Evolutionary conservation across 768 basidiomycete genomes (phyloP).

Genomic region (Mycena capillaripes): DNA sequence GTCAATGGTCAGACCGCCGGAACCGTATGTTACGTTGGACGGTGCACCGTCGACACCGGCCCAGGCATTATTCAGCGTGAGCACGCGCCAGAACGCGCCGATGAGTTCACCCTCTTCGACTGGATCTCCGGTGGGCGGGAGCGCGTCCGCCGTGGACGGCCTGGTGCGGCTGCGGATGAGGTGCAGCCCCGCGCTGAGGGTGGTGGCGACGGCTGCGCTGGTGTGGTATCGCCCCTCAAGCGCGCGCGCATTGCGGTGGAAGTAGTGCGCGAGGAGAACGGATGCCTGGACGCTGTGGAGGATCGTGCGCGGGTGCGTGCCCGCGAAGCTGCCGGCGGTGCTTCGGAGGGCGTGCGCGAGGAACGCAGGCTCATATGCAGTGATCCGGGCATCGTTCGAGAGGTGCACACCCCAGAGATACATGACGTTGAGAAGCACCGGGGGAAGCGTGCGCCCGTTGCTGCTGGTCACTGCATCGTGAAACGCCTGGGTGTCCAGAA

Average conservation of each 20-base stretch:
- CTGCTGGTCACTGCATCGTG: slow-evolving; percentile 41
- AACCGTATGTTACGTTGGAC: slow-evolving; percentile 49
- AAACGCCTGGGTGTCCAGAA: slow-evolving; percentile 59
- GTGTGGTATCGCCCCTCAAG: slow-evolving; percentile 60
- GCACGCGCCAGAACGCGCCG: slow-evolving; percentile 29
- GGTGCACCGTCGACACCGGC: slow-evolving; percentile 47
- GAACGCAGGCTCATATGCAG: slow-evolving; percentile 47
- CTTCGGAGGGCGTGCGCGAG: slow-evolving; percentile 51
- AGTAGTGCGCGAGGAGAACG: slow-evolving; percentile 59
- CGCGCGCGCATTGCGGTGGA: slow-evolving; percentile 55
- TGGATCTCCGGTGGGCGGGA: neutral
- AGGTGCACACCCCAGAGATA: slow-evolving; percentile 42
- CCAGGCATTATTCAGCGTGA: slow-evolving; percentile 50
- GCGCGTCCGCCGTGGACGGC: neutral
- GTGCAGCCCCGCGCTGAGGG: slow-evolving; percentile 45
- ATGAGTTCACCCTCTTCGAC: slow-evolving; percentile 24
- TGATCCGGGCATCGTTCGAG: slow-evolving; percentile 41
- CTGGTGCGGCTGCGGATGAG: slow-evolving; percentile 23
- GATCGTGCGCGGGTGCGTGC: slow-evolving; percentile 48
- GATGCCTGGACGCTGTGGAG: slow-evolving; percentile 54
- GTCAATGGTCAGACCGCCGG: slow-evolving; percentile 33
- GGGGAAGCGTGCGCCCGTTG: slow-evolving; percentile 30
- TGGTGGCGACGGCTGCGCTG: slow-evolving; percentile 53
- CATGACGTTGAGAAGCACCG: slow-evolving; percentile 45
- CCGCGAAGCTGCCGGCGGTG: slow-evolving; percentile 45